Percentiles rank a stretch among this genome's conserved stretches.
Conservation (phyloP, 768 basidiomycete species). For the Phaeotremella skinneri region DNA sequence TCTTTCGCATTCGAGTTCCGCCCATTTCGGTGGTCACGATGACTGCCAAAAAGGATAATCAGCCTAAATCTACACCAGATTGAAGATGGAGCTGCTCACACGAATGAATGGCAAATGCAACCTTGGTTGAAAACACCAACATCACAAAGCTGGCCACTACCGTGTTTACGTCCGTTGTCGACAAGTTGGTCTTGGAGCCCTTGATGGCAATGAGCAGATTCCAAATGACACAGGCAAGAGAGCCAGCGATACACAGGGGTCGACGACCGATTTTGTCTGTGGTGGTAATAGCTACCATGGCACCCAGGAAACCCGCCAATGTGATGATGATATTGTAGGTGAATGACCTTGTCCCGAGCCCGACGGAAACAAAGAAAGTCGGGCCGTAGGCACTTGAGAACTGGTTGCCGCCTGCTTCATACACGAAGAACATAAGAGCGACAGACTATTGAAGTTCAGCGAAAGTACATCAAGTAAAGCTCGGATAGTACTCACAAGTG, state of each 20-base stretch:
- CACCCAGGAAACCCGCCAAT: slow-evolving; percentile 5
- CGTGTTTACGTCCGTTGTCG: slow-evolving; percentile 10
- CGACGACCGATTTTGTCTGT: slow-evolving; percentile 15
- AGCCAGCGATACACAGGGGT: slow-evolving; percentile 12
- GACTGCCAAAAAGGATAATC: slow-evolving; percentile 4
- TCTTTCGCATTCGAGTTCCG: slow-evolving; percentile 29
- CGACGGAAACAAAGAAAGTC: slow-evolving; percentile 16
- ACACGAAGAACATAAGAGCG: slow-evolving; percentile 12
- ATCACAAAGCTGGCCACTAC: slow-evolving; percentile 28
- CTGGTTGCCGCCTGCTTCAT: slow-evolving; percentile 16
- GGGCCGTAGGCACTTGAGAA: slow-evolving; percentile 19
- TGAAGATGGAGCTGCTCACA: slow-evolving; percentile 5
- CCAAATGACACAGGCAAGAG: slow-evolving; percentile 5
- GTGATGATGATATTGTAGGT: slow-evolving; percentile 10
- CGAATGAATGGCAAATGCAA: slow-evolving; percentile 21
- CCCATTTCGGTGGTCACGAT: slow-evolving; percentile 25
- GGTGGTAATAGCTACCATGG: slow-evolving; percentile 1
- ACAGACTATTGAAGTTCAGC: no score
- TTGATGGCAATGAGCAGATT: slow-evolving; percentile 4
- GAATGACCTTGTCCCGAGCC: slow-evolving; percentile 17
- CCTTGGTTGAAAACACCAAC: slow-evolving; percentile 18
- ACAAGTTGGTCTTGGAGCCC: slow-evolving; percentile 8
- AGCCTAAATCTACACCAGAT: no score
- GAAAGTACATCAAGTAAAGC: no score
- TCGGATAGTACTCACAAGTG: slow-evolving; percentile 16